Percentiles rank a stretch among this genome's conserved stretches.
Evolutionary conservation across 1,284 basidiomycete genomes (phyloP).

Genomic region (Sporisorium graminicola): DNA sequence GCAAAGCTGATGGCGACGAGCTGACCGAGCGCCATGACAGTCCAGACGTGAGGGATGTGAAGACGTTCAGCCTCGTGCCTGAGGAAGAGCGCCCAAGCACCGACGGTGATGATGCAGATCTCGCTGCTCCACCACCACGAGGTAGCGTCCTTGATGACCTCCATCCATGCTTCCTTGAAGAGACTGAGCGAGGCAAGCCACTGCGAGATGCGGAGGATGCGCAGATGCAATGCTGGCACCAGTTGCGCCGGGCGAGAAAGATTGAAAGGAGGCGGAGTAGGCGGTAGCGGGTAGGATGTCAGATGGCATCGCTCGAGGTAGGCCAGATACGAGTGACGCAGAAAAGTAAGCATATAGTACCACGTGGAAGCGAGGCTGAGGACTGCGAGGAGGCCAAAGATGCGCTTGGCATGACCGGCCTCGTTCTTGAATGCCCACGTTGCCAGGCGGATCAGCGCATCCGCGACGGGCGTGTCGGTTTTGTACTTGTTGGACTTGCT

Average conservation of each 20-base stretch:
- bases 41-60: conserved; percentile 75
- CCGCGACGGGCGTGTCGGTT: conserved; percentile 29
- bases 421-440: conserved; percentile 39
- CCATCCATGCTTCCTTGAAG: conserved; percentile 77
- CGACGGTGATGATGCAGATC: conserved; percentile 79
- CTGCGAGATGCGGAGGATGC: conserved; percentile 67
- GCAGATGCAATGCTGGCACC: conserved; percentile 69
- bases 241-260: conserved; percentile 23
- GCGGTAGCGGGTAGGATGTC: conserved; percentile 27
- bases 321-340: conserved; percentile 57
- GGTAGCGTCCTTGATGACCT: conserved; percentile 72
- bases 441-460: conserved; percentile 25
- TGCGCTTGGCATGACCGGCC: conserved; percentile 25
- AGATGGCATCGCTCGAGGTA: conserved; percentile 48
- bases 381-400: conserved; percentile 28
- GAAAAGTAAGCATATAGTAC: conserved; percentile 65
- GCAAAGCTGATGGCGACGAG: conserved; percentile 80
- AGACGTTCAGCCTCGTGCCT: conserved; percentile 74
- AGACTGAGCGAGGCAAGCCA: conserved; percentile 77
- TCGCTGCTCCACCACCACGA: conserved; percentile 84
- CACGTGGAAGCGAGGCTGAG: conserved; percentile 47
- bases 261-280: conserved; percentile 18
- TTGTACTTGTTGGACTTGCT: neutral
- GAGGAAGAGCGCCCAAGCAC: conserved; percentile 77
- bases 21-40: conserved; percentile 82